Base-by-base conservation (phyloP, 2,329 filamentous ascomycete genomes). In the Fusarium ramigenum region DNA sequence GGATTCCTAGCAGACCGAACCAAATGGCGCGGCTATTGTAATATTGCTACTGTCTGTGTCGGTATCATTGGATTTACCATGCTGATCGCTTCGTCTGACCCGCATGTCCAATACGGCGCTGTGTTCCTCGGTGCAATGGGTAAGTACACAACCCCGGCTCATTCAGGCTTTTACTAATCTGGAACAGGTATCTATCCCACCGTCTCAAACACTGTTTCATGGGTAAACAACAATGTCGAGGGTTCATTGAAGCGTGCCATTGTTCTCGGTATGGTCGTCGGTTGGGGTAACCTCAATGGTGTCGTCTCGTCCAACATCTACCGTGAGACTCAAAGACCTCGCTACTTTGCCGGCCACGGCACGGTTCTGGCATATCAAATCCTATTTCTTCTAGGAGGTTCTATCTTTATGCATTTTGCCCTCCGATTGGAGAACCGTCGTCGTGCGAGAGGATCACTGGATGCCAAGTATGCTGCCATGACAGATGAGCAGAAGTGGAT, bases 281-380 rank as follows among this genome's bases (percentile, higher is more conserved):
- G 89, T 7, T 93, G 91, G 91, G 92, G 93, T 14, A 94, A 95
- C 73, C 82, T 94, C 21, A 93, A 93, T 74, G 92, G 92, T 19
- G 90, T 94, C 37, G 85, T 78, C 21, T 78, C 83, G 19, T 86
- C 84, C 47, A 94, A 94, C 77, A 92, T 94, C 69, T 94, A 93
- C 61, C 69, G 80, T 50, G 74, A 76, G 14, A 30, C 44, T 3
- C 79, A 82, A 53, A 66, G 68, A 4, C 80, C 81, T 2, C 73
- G 79, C 4, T 82, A 77, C 73, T 75, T 75, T 58, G 79, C 74
- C 4, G 92, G 92, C 0, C 92, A 94, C 73, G 87, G 86, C 3
- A 85, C 89, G 0, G 88, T 93, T 1, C 78, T 94, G 42, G 90
- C 83, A 1, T 94, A 93, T 79, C 83, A 93, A 76, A 82, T 87